Evolutionary conservation across 2,329 filamentous ascomycete species (phyloP), one percentile per base, ranked within the genome.

Genomic region (Colletotrichum lupini): DNA sequence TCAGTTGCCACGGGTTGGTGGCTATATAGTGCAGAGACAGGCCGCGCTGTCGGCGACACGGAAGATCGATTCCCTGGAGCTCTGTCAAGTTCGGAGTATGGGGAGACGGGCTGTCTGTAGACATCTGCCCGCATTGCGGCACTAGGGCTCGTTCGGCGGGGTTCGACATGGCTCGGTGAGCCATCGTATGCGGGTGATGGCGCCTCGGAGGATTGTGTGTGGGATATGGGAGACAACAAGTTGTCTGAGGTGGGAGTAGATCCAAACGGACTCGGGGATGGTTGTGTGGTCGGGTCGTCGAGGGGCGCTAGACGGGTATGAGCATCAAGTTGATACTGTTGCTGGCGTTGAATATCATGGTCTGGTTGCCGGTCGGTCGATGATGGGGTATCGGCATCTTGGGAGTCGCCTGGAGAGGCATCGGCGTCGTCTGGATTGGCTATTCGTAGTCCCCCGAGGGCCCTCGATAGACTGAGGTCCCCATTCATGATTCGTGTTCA

Each of bases 371-470:
- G 78, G 76, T 63, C 73, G 62, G 56, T 83, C 79, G 67, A 75
- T 77, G 37, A 81, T 77, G 62, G 57, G 19, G 67, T 81, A 76
- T 72, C 78, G 81, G 49, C 46, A 49, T 73, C 56, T 64, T 59
- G 59, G 11, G 19, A 26, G 35, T 64, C 68, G 42, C 28, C 68
- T 57, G 69, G 22, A 49, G 73, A 65, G 59, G 80, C 80, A 57
- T 81, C 82, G 76, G 80, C 80, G 55, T 81, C 82, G 75, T 98
- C 95, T 68, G 96, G 96, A 83, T 98, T 99, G 79, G 97, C 96
- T 83, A 99, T 98, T 82, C 96, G 94, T 83, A 99, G 88, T 79
- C 96, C 96, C 80, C 97, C 97, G 80, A 98, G 89, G 80, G 95
- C 94, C 86, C 95, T 94, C 81, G 95, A 97, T 77, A 98, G 91